These are phyloP conservation scores for Hordeum marinum DNA, from an alignment of 176 grass and related monocot species.

Conservation along the genomic window DNA sequence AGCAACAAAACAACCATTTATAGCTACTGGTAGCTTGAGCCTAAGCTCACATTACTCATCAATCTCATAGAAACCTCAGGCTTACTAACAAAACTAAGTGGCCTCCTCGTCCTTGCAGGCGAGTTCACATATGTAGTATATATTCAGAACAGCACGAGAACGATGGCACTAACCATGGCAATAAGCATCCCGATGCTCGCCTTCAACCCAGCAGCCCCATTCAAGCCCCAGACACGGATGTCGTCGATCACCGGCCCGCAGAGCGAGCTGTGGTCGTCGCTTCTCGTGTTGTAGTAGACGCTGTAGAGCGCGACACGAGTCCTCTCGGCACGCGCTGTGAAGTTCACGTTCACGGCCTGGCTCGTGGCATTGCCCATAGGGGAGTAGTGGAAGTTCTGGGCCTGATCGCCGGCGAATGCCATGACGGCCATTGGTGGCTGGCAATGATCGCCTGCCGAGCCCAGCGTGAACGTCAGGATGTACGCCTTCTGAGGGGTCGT, in stretches of 20 bases:
- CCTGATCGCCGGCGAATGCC: slow-evolving; percentile 86
- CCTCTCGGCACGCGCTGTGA: slow-evolving; percentile 69
- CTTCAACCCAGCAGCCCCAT: slow-evolving; percentile 38
- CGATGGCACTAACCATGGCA: slow-evolving; percentile 26
- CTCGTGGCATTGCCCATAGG: slow-evolving; percentile 69
- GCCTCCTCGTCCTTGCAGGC: slow-evolving; percentile 24
- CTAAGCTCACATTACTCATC: slow-evolving; percentile 32
- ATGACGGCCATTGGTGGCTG: slow-evolving; percentile 84
- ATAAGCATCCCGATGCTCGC: slow-evolving; percentile 32
- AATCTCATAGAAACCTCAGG: slow-evolving; percentile 24
- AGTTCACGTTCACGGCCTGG: slow-evolving; percentile 57
- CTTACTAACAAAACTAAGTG: slow-evolving; percentile 45
- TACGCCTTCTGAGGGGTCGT: slow-evolving; percentile 84
- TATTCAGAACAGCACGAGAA: slow-evolving; percentile 44
- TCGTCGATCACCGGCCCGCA: slow-evolving; percentile 82
- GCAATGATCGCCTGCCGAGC: slow-evolving; percentile 68
- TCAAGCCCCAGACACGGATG: slow-evolving; percentile 61
- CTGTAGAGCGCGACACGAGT: slow-evolving; percentile 87
- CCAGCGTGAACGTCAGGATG: slow-evolving; percentile 71
- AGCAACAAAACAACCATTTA: slow-evolving; percentile 32
- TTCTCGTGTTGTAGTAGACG: slow-evolving; percentile 87
- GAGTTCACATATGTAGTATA: slow-evolving; percentile 15
- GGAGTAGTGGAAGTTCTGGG: slow-evolving; percentile 89
- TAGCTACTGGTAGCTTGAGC: slow-evolving; percentile 32
- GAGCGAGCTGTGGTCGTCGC: slow-evolving; percentile 74